Evolutionary conservation across 2,329 filamentous ascomycete species (phyloP).

Genomic region (Thelonectria blattea): DNA sequence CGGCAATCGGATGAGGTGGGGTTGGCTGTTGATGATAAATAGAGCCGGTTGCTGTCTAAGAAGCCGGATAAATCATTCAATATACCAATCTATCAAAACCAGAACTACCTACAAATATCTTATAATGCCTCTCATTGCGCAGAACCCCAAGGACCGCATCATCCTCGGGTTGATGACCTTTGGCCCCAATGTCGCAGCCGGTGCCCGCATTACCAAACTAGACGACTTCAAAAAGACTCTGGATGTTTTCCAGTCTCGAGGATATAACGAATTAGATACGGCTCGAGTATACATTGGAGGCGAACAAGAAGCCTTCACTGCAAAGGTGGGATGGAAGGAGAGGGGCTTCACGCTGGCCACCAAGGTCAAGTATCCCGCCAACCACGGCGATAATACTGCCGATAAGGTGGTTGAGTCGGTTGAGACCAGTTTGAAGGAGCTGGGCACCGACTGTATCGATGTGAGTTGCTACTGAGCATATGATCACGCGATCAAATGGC

Average conservation of each 20-base stretch:
- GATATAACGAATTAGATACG: conserved; percentile 87
- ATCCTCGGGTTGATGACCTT: conserved; percentile 91
- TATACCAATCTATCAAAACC: too few species aligned
- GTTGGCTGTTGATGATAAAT: conserved; percentile 1
- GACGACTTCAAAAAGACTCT: conserved; percentile 74
- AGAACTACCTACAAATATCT: neutral
- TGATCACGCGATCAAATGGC: neutral
- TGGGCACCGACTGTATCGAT: conserved; percentile 76
- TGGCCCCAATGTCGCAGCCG: conserved; percentile 65
- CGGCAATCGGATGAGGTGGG: conserved; percentile 2
- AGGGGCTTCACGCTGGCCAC: conserved; percentile 80
- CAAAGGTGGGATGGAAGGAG: conserved; percentile 77
- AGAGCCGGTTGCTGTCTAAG: neutral
- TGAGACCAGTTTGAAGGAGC: conserved; percentile 71
- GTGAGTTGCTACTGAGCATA: conserved; percentile 45
- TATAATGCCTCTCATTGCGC: conserved; percentile 55
- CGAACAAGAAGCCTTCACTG: conserved; percentile 79
- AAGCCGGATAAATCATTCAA: too few species aligned
- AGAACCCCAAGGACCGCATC: conserved; percentile 64
- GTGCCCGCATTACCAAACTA: conserved; percentile 73
- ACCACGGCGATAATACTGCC: conserved; percentile 65
- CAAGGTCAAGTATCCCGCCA: conserved; percentile 70
- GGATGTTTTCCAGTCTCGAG: conserved; percentile 76
- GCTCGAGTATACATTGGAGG: conserved; percentile 75
- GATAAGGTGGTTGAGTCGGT: conserved; percentile 69